A percentile compares a stretch with the other conserved stretches of the same genome.
Conservation (phyloP, 2,329 filamentous ascomycete species). For the Fusarium foetens region DNA sequence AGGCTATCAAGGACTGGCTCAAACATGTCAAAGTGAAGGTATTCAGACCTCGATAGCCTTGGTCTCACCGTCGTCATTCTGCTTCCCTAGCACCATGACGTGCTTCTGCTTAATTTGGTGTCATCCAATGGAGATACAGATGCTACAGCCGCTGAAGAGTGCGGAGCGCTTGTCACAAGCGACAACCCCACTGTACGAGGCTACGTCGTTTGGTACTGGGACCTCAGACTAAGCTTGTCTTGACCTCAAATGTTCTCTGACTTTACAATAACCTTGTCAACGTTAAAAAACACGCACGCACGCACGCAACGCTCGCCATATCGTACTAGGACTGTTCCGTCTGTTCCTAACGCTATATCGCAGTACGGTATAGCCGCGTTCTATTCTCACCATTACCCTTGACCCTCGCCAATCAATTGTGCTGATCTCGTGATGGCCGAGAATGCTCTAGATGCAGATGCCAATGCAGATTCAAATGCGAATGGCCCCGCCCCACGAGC, state of each 20-base stretch:
- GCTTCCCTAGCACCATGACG: neutral
- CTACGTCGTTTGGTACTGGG: neutral
- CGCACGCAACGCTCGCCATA: neutral
- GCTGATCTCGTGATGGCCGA: constrained; percentile 10
- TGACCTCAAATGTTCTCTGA: constrained; percentile 10
- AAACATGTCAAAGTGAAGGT: neutral
- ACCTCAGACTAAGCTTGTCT: constrained; percentile 8
- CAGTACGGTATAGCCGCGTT: neutral
- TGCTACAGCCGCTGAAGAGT: neutral
- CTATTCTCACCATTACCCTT: neutral
- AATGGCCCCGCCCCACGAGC: constrained; percentile 21
- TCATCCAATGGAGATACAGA: constrained; percentile 1
- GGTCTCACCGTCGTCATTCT: neutral
- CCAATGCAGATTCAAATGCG: neutral
- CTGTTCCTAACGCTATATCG: neutral
- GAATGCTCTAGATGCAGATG: constrained; percentile 13
- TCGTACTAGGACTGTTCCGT: neutral
- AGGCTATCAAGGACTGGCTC: neutral
- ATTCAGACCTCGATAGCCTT: neutral
- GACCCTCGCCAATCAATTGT: neutral
- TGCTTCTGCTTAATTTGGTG: constrained; percentile 17
- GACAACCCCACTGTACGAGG: constrained; percentile 7
- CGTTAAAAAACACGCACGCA: neutral
- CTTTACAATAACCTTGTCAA: neutral
- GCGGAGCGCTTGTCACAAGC: constrained; percentile 1